A percentile compares a stretch with the other conserved stretches of the same genome.
Conservation (phyloP, 163 green algal species). For the Coccomyxa subellipsoidea region DNA sequence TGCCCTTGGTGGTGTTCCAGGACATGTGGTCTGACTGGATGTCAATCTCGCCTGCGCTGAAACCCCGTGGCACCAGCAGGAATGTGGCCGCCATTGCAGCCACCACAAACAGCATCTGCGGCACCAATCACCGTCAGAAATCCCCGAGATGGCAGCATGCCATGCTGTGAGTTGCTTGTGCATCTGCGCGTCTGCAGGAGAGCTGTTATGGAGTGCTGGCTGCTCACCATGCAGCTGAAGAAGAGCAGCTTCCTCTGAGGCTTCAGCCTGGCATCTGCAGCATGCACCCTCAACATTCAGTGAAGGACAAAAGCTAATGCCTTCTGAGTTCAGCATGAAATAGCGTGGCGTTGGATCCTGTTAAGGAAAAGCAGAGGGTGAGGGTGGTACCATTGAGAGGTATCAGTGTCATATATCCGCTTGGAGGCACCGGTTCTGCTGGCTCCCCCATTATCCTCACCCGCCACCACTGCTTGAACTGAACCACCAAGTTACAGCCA, state of each 20-base stretch:
- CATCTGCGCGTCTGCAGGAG: neutral
- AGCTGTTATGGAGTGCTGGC: neutral
- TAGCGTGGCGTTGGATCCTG: neutral
- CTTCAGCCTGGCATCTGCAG: slow-evolving; percentile 31
- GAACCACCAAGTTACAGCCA: neutral
- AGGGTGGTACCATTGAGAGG: slow-evolving; percentile 37
- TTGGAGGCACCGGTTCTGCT: slow-evolving; percentile 23
- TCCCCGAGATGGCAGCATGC: neutral
- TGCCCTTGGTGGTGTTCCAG: slow-evolving; percentile 47
- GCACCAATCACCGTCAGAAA: neutral
- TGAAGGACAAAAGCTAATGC: neutral
- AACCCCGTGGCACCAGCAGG: slow-evolving; percentile 45
- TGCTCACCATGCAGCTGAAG: neutral
- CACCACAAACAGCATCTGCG: slow-evolving; percentile 44
- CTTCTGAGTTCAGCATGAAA: neutral
- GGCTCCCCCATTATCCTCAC: slow-evolving; percentile 13
- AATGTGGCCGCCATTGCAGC: slow-evolving; percentile 40
- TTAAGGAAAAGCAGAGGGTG: neutral
- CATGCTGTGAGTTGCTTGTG: neutral
- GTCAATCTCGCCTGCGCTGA: slow-evolving; percentile 46
- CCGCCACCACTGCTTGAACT: slow-evolving; percentile 22
- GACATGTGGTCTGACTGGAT: slow-evolving; percentile 47
- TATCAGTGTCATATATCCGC: slow-evolving; percentile 58
- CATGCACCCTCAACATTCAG: neutral
- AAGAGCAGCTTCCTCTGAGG: neutral